phyloP scores from a whole-genome alignment of 1,284 basidiomycete genomes.

The Ustilago vetiveriae region DNA sequence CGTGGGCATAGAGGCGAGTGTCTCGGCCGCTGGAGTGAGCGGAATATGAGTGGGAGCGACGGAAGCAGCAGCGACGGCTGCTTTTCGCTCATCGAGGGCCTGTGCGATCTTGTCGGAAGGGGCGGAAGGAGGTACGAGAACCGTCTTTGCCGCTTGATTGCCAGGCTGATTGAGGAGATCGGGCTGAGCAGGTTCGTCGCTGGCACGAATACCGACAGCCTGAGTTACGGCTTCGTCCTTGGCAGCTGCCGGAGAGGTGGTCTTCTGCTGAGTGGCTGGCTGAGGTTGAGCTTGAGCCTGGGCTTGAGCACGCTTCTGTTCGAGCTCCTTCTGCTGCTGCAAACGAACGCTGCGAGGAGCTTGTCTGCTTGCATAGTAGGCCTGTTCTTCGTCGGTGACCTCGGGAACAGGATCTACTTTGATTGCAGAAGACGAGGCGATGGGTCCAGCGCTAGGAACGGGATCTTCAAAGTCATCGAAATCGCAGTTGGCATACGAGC shows the following conservation, averaged over 20 bases:
- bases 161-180: conserved; percentile 21
- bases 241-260: conserved; percentile 1
- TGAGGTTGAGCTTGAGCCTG: conserved; percentile 8
- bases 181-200: conserved; percentile 34
- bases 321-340: conserved; percentile 38
- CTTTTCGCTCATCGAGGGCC: conserved; percentile 42
- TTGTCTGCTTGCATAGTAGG: conserved; percentile 47
- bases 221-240: conserved; percentile 8
- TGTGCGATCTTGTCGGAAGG: conserved; percentile 19
- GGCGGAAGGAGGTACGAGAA: conserved; percentile 26
- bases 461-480: conserved; percentile 39
- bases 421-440: conserved; percentile 25
- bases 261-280: not conserved
- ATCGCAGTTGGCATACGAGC: conserved; percentile 58
- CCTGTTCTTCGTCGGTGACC: conserved; percentile 48
- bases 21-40: conserved; percentile 17
- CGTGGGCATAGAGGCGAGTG: conserved; percentile 9
- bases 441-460: not conserved
- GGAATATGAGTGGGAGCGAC: conserved; percentile 6
- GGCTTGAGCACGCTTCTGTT: conserved; percentile 20
- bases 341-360: conserved; percentile 49
- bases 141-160: conserved; percentile 32
- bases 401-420: conserved; percentile 42
- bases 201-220: conserved; percentile 21
- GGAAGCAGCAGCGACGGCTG: conserved; percentile 17